Conservation (phyloP, 345 rosid genomes). For the Leavenworthia alabamica region DNA sequence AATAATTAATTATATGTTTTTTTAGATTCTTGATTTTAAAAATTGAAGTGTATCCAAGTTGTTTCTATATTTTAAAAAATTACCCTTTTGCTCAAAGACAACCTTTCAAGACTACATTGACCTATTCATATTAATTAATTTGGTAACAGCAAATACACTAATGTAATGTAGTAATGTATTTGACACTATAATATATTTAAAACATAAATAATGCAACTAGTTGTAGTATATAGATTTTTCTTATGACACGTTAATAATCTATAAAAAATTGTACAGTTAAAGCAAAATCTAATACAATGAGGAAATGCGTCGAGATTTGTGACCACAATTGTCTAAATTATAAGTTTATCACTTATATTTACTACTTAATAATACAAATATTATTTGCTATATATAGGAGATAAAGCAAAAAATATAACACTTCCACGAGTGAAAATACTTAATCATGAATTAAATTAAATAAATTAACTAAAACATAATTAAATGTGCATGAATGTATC, state of each 20-base stretch:
- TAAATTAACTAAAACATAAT: not conserved
- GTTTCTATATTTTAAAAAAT: not conserved
- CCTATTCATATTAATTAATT: not conserved
- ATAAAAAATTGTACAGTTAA: constrained; percentile 10
- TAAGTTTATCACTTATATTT: not conserved
- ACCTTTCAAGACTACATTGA: constrained; percentile 16
- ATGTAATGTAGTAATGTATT: no score
- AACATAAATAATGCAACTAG: constrained; percentile 3
- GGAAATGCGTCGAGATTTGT: constrained; percentile 16
- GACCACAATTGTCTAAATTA: not conserved
- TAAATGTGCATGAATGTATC: not conserved
- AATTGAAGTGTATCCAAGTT: not conserved
- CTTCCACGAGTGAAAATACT: not conserved
- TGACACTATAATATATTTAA: not conserved
- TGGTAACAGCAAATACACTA: not conserved
- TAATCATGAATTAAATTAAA: not conserved
- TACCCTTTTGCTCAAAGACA: not conserved
- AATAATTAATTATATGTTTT: not conserved
- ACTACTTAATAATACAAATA: not conserved
- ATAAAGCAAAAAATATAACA: not conserved
- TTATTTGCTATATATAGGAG: not conserved
- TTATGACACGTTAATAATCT: not conserved
- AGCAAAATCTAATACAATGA: constrained; percentile 4
- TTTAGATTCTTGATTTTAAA: no score
- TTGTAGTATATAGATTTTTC: not conserved